Evolutionary conservation across 2,329 filamentous ascomycete genomes (phyloP).

Genomic region (Aspergillus persii): DNA sequence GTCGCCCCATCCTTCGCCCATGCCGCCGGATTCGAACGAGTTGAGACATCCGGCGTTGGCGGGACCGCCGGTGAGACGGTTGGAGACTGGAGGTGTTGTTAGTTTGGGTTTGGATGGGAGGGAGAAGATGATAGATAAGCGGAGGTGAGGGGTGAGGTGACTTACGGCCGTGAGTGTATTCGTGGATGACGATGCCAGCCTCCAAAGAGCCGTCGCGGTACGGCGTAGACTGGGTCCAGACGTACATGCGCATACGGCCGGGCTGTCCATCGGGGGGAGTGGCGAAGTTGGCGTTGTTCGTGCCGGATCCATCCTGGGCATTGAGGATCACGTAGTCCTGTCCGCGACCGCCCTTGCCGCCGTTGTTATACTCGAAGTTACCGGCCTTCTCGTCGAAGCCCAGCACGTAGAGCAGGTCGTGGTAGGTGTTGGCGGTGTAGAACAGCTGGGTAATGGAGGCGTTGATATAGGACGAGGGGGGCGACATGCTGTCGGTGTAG

Average conservation of each 20-base stretch:
- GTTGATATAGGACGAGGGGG: conserved; percentile 12
- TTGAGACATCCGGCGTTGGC: conserved; percentile 11
- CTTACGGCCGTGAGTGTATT: conserved; percentile 18
- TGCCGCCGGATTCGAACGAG: conserved; percentile 12
- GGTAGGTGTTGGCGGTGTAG: conserved; percentile 19
- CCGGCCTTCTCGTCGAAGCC: conserved; percentile 15
- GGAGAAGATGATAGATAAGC: too few relatives aligned
- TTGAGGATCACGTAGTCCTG: conserved; percentile 18
- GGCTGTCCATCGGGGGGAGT: conserved; percentile 15
- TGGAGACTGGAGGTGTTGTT: conserved; percentile 9
- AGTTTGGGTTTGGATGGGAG: neutral
- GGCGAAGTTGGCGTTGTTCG: conserved; percentile 16
- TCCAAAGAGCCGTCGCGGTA: conserved; percentile 13
- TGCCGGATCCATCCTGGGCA: conserved; percentile 15
- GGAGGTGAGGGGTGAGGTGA: neutral
- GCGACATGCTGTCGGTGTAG: conserved; percentile 4
- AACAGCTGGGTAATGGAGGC: conserved; percentile 17
- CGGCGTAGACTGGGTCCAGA: conserved; percentile 8
- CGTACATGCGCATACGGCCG: conserved; percentile 17
- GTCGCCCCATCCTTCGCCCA: conserved; percentile 20
- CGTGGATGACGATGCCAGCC: conserved; percentile 16
- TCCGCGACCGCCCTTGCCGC: conserved; percentile 7
- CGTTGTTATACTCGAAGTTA: conserved; percentile 17
- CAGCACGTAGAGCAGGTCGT: conserved; percentile 15
- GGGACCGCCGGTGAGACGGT: conserved; percentile 15